Evolutionary conservation across 768 basidiomycete genomes (phyloP).

Genomic region (Chiua virens): DNA sequence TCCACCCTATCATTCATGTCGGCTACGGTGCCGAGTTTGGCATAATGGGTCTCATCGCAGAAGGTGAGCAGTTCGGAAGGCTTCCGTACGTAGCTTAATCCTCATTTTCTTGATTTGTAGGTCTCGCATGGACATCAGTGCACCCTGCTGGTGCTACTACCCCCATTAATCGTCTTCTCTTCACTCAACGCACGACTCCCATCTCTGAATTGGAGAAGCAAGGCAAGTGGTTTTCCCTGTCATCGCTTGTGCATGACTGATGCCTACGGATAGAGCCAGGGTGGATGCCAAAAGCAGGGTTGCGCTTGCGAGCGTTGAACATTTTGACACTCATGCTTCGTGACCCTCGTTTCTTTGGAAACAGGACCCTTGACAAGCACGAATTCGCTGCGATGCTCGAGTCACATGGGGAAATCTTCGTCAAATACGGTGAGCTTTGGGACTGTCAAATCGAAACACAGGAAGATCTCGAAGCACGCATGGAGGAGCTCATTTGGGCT

Average conservation of each 20-base stretch:
- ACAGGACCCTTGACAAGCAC: slow-evolving; percentile 29
- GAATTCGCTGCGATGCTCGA: slow-evolving; percentile 37
- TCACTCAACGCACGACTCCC: slow-evolving; percentile 22
- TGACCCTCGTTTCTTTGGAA: slow-evolving; percentile 43
- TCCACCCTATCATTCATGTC: slow-evolving; percentile 66
- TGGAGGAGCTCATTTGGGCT: slow-evolving; percentile 65
- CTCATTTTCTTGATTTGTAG: slow-evolving; percentile 31
- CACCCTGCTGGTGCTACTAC: slow-evolving; percentile 40
- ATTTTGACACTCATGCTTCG: slow-evolving; percentile 55
- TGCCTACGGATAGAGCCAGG: slow-evolving; percentile 13
- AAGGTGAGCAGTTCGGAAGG: slow-evolving; percentile 46
- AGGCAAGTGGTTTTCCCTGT: slow-evolving; percentile 1
- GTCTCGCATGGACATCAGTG: slow-evolving; percentile 58
- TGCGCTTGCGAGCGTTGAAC: slow-evolving; percentile 46
- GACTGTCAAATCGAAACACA: slow-evolving; percentile 36
- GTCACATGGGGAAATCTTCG: slow-evolving; percentile 41
- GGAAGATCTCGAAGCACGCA: slow-evolving; percentile 45
- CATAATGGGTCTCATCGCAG: slow-evolving; percentile 58
- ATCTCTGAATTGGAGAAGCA: slow-evolving; percentile 21
- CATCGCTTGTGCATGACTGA: neutral
- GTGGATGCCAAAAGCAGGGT: slow-evolving; percentile 26
- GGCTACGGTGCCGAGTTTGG: slow-evolving; percentile 68
- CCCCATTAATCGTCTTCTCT: slow-evolving; percentile 36
- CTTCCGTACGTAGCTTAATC: neutral
- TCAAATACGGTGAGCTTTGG: slow-evolving; percentile 49